Conservation (phyloP, 768 basidiomycete species). For the Suillus decipiens region DNA sequence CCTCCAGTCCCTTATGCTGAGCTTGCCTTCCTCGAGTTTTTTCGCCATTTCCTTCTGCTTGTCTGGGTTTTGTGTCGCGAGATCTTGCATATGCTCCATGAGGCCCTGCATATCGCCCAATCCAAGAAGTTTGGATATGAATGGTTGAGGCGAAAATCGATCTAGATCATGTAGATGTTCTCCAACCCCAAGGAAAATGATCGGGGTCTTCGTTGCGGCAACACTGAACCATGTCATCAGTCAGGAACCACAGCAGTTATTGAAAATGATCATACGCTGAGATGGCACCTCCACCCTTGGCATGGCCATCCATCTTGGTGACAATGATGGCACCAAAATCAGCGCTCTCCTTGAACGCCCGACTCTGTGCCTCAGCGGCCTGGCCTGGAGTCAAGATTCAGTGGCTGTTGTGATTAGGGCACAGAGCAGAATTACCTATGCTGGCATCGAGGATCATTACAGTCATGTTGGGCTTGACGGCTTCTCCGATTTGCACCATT, state of each 20-base stretch:
- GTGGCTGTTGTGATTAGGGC: not conserved
- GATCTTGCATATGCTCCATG: conserved; percentile 98
- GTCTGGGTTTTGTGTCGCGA: conserved; percentile 91
- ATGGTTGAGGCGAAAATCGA: conserved; percentile 92
- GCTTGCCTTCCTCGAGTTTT: conserved; percentile 95
- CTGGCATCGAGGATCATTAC: conserved; percentile 95
- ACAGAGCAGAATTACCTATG: conserved; percentile 60
- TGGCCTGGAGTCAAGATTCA: conserved; percentile 58
- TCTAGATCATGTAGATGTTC: conserved; percentile 98
- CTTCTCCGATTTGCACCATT: conserved; percentile 95
- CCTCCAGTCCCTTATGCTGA: conserved; percentile 96
- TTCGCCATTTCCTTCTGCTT: conserved; percentile 98
- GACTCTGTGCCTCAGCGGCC: conserved; percentile 94
- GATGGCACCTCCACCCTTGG: conserved; percentile 98
- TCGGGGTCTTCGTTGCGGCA: conserved; percentile 97
- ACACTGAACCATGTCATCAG: conserved; percentile 54
- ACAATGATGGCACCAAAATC: conserved; percentile 99
- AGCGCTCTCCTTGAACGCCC: conserved; percentile 96
- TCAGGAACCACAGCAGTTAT: not conserved
- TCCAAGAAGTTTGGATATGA: conserved; percentile 94
- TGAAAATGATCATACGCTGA: conserved; percentile 74
- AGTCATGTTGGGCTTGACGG: conserved; percentile 96
- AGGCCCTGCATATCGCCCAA: conserved; percentile 96
- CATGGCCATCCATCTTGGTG: conserved; percentile 99
- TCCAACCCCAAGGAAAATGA: conserved; percentile 97